Percentiles rank a stretch among this genome's conserved stretches.
Evolutionary conservation across 805 yeast genomes (phyloP).

Genomic region (Ogataea philodendri): DNA sequence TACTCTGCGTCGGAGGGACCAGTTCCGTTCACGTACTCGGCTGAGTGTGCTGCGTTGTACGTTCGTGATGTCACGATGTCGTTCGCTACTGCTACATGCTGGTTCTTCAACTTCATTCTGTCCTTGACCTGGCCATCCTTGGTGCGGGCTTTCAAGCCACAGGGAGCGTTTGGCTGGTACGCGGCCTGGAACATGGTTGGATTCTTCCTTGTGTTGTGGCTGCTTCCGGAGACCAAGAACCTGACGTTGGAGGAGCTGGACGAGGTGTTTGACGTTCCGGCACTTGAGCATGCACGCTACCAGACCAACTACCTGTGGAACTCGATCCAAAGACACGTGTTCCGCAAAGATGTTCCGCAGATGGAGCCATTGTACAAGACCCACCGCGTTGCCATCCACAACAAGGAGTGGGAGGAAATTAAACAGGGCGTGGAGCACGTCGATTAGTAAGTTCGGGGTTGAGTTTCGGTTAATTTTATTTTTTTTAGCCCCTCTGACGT

Average conservation of each 20-base stretch:
- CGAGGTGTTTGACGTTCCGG: constrained; percentile 64
- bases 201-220: constrained; percentile 66
- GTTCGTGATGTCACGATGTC: constrained; percentile 81
- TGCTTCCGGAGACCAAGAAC: constrained; percentile 70
- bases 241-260: constrained; percentile 76
- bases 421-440: constrained; percentile 48
- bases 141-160: constrained; percentile 61
- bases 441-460: no score
- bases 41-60: constrained; percentile 78
- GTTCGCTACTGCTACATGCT: constrained; percentile 71
- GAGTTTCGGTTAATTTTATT: background rate
- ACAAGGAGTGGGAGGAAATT: constrained; percentile 62
- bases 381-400: constrained; percentile 59
- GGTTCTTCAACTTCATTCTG: constrained; percentile 69
- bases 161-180: constrained; percentile 87
- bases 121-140: constrained; percentile 81
- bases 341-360: constrained; percentile 47
- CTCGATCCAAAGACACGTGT: constrained; percentile 43
- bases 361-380: constrained; percentile 58
- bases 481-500: constrained; percentile 3
- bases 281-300: constrained; percentile 50
- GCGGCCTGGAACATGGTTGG: constrained; percentile 81
- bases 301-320: constrained; percentile 41
- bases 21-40: constrained; percentile 85
- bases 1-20: constrained; percentile 89